Evolutionary conservation across 768 basidiomycete species (phyloP).

Genomic region (Tulasnella sp.): DNA sequence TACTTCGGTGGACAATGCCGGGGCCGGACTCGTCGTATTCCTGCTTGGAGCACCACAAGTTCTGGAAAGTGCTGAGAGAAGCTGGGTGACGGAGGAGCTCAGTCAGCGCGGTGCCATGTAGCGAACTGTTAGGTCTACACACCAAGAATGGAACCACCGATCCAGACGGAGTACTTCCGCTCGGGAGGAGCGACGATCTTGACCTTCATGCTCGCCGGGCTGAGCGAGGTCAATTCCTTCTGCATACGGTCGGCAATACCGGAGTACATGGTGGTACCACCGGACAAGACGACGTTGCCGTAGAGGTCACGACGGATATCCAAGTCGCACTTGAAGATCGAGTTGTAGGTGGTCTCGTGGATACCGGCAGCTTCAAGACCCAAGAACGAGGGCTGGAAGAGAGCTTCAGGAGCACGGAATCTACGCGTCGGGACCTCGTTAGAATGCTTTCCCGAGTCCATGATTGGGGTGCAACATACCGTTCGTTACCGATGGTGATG

Average conservation of each 20-base stretch:
- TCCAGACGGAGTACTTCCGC: constrained; percentile 95
- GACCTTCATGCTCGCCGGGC: constrained; percentile 90
- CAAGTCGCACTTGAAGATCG: constrained; percentile 45
- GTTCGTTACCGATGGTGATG: constrained; percentile 91
- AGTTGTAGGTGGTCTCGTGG: constrained; percentile 87
- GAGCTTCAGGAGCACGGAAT: constrained; percentile 59
- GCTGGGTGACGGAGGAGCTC: constrained; percentile 45
- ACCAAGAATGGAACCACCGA: constrained; percentile 72
- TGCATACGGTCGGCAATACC: constrained; percentile 96
- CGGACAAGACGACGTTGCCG: constrained; percentile 77
- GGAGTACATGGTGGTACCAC: constrained; percentile 94
- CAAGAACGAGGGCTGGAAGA: constrained; percentile 73
- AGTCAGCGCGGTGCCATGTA: constrained; percentile 1
- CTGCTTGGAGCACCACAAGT: constrained; percentile 89
- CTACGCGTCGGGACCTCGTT: constrained; percentile 34
- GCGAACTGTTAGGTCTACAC: neutral
- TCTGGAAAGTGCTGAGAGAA: constrained; percentile 93
- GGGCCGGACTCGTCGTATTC: constrained; percentile 87
- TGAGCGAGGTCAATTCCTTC: constrained; percentile 81
- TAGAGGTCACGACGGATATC: constrained; percentile 48
- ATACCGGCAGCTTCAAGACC: constrained; percentile 82
- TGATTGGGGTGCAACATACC: constrained; percentile 41
- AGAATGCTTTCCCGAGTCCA: neutral
- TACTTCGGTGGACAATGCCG: constrained; percentile 70
- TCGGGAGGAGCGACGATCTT: constrained; percentile 93